Conservation (phyloP, 139 green algal species). For the Trebouxia sp. region DNA sequence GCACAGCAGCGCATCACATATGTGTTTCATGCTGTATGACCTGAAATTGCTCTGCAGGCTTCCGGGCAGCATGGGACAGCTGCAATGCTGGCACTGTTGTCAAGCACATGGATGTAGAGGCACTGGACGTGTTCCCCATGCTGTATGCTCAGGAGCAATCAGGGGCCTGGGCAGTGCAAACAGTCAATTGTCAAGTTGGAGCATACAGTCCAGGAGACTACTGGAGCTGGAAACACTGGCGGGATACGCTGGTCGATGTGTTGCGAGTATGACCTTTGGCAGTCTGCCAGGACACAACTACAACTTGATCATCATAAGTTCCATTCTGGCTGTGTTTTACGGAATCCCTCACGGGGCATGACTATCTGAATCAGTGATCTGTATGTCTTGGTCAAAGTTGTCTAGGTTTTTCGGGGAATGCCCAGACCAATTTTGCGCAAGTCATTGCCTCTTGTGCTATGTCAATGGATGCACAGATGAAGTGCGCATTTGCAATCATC, state of each 20-base stretch:
- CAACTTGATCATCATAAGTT: too few relatives aligned
- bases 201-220: slow-evolving; percentile 41
- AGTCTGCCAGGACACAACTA: not conserved
- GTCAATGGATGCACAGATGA: too few relatives aligned
- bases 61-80: slow-evolving; percentile 59
- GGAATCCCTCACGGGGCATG: too few relatives aligned
- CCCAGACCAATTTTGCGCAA: too few relatives aligned
- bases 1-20: not conserved
- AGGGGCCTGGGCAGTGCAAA: slow-evolving; percentile 41
- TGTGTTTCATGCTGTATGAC: too few relatives aligned
- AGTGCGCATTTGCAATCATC: too few relatives aligned
- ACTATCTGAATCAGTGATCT: too few relatives aligned
- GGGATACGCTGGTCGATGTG: slow-evolving; percentile 34
- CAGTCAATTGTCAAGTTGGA: slow-evolving; percentile 46
- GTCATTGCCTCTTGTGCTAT: too few relatives aligned
- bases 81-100: slow-evolving; percentile 56
- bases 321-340: too few relatives aligned
- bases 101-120: slow-evolving; percentile 60
- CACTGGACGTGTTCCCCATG: slow-evolving; percentile 44
- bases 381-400: too few relatives aligned
- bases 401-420: too few relatives aligned
- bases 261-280: not conserved
- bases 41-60: slow-evolving; percentile 50
- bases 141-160: slow-evolving; percentile 47
- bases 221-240: slow-evolving; percentile 42